Base-by-base conservation (phyloP, 306 rosid genomes). In the Acmispon strigosus region DNA sequence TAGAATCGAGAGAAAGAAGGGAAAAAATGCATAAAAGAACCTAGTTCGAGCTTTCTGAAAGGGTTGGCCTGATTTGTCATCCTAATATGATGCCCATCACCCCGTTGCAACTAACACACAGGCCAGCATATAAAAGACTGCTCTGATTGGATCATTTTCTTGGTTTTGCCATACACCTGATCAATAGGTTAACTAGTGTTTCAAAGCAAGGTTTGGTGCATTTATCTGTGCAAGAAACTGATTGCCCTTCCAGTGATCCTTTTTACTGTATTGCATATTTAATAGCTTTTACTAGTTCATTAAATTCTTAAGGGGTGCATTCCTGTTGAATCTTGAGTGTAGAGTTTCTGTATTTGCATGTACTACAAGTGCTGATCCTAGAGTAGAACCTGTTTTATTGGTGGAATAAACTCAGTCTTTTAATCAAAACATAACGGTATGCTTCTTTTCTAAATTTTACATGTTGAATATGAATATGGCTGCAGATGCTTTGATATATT, bases 401-500 rank as follows among this genome's bases (percentile, higher is more conserved):
- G 24, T 52, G 42, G 41, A 62, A 5, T 57, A 32, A 72, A 20
- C 55, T 62, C n/a, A 9, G 44, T 16, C 43, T 65, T 17, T 41
- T 13, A 47, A 20, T 8, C 4, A 55, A 51, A 39, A 18, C 15
- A 50, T n/a, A 14, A 59, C 36, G 39, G 15, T 20, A 57, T 43
- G 42, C 73, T 51, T 48, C 15, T n/a, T 43, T 52, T 65, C 18
- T 36, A 42, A 57, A 45, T 74, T 51, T 32, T 34, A 62, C 15
- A 29, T 70, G 70, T 56, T 24, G 59, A 45, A 62, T 78, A 43
- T 63, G 43, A 50, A 73, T 69, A 59, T 75, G 65, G 68, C 69
- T 78, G 64, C 78, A 91, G 97, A 80, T 91, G 99, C 84, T 77
- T 95, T 32, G 97, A 89, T 70, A 95, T 91, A 75, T 91, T 95